phyloP scores from a whole-genome alignment of 2,329 filamentous ascomycete species.

The Arthrobotrys pseudoclavata region DNA sequence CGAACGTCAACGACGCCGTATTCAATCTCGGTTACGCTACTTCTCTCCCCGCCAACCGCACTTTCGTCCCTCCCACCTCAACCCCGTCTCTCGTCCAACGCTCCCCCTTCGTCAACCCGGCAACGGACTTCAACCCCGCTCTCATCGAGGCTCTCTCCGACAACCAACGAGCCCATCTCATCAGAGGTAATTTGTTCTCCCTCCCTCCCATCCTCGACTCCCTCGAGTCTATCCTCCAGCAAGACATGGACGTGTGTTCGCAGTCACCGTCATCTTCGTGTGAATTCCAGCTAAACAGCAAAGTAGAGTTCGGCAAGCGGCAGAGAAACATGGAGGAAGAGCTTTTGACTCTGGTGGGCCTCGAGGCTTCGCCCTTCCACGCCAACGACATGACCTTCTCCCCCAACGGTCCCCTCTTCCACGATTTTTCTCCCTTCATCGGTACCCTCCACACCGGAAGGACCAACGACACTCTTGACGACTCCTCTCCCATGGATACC shows the following conservation, averaged over 20 bases:
- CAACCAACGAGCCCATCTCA: conserved; percentile 40
- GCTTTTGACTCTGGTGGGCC: conserved; percentile 44
- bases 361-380: conserved; percentile 56
- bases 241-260: conserved; percentile 23
- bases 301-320: conserved; percentile 41
- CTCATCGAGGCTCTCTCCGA: conserved; percentile 56
- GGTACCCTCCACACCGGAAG: conserved; percentile 57
- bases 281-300: conserved; percentile 40
- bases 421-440: conserved; percentile 59
- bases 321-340: conserved; percentile 59
- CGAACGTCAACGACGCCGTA: conserved; percentile 39
- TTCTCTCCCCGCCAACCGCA: conserved; percentile 45
- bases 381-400: conserved; percentile 60
- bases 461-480: conserved; percentile 58
- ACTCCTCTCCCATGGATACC: conserved; percentile 54
- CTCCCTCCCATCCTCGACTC: conserved; percentile 37
- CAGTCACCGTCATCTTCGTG: conserved; percentile 5
- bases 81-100: conserved; percentile 37
- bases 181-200: conserved; percentile 50
- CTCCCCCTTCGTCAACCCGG: conserved; percentile 48
- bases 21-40: conserved; percentile 60
- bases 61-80: conserved; percentile 32
- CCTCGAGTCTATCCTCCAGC: conserved; percentile 45
- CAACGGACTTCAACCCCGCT: conserved; percentile 50
- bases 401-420: conserved; percentile 52